Percentiles rank a stretch among this genome's conserved stretches.
These are phyloP conservation scores for Eremochloa ophiuroides DNA, from an alignment of 176 grass and related monocot genomes.

Conservation along the genomic window DNA sequence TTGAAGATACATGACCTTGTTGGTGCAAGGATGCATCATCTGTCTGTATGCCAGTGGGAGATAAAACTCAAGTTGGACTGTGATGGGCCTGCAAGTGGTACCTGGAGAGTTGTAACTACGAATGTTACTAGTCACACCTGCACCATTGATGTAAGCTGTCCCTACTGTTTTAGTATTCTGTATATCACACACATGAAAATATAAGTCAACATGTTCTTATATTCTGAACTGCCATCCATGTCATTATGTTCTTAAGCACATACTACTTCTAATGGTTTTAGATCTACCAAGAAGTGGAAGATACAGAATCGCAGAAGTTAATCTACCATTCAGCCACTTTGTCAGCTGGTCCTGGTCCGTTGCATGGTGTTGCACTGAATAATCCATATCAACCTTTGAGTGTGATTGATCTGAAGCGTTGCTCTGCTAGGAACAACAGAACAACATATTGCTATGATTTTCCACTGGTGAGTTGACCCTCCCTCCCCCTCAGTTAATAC, in stretches of 20 bases:
- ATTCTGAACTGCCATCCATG: background rate
- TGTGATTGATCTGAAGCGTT: conserved; percentile 79
- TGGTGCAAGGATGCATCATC: conserved; percentile 84
- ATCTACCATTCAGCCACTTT: conserved; percentile 59
- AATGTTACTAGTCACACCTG: conserved; percentile 96
- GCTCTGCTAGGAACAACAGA: conserved; percentile 77
- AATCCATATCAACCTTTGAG: conserved; percentile 69
- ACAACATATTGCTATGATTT: conserved; percentile 99
- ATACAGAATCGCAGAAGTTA: conserved; percentile 58
- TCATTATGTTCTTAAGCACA: conserved; percentile 25
- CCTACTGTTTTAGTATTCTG: background rate
- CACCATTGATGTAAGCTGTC: conserved; percentile 79
- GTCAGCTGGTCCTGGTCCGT: conserved; percentile 54
- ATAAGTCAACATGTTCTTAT: background rate
- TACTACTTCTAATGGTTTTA: conserved; percentile 31
- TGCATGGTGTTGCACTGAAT: conserved; percentile 66
- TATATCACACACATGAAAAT: background rate
- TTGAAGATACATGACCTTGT: conserved; percentile 85
- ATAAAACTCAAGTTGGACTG: conserved; percentile 76
- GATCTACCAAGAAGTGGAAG: conserved; percentile 83
- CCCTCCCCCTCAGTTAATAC: background rate
- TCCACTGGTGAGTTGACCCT: conserved; percentile 65
- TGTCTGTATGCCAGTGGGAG: conserved; percentile 98
- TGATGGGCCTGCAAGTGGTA: conserved; percentile 65
- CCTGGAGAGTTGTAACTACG: conserved; percentile 85